Percentiles rank a stretch among this genome's conserved stretches.
phyloP scores from a whole-genome alignment of 177 flowering plant species.

The Telopea speciosissima region DNA sequence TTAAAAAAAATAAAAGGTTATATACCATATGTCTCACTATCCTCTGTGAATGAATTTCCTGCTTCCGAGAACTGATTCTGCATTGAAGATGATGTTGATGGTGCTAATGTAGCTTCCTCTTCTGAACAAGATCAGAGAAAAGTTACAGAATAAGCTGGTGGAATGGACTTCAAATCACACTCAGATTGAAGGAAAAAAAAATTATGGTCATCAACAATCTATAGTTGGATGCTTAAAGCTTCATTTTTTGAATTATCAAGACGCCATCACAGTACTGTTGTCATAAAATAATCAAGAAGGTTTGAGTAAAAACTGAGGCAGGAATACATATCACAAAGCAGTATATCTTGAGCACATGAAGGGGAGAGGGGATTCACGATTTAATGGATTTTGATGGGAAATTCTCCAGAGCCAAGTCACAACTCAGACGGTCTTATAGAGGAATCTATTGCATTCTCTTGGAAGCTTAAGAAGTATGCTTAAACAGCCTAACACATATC shows the following conservation, averaged over 20 bases:
- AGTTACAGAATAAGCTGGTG: not conserved
- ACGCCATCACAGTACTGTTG: too few relatives aligned
- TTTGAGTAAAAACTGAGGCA: not conserved
- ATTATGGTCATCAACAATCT: not conserved
- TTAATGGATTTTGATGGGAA: not conserved
- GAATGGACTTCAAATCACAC: not conserved
- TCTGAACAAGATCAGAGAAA: constrained; percentile 31
- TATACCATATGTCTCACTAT: constrained; percentile 54
- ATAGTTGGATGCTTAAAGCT: not conserved
- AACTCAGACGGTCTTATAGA: not conserved
- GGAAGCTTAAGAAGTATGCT: not conserved
- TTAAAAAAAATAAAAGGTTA: not conserved
- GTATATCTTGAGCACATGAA: not conserved
- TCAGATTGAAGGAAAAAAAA: not conserved
- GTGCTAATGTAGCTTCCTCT: constrained; percentile 40
- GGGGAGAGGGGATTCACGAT: not conserved
- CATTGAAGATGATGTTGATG: constrained; percentile 38
- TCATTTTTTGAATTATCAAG: not conserved
- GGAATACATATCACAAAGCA: not conserved
- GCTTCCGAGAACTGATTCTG: constrained; percentile 44
- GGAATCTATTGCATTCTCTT: not conserved
- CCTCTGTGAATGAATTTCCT: constrained; percentile 43
- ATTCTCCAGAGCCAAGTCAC: not conserved
- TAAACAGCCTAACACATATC: not conserved
- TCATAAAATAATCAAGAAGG: not conserved